Percentiles rank a stretch among this genome's conserved stretches.
Evolutionary conservation across 2,329 filamentous ascomycete genomes (phyloP).

Genomic region (Arthrinium phaeospermum): DNA sequence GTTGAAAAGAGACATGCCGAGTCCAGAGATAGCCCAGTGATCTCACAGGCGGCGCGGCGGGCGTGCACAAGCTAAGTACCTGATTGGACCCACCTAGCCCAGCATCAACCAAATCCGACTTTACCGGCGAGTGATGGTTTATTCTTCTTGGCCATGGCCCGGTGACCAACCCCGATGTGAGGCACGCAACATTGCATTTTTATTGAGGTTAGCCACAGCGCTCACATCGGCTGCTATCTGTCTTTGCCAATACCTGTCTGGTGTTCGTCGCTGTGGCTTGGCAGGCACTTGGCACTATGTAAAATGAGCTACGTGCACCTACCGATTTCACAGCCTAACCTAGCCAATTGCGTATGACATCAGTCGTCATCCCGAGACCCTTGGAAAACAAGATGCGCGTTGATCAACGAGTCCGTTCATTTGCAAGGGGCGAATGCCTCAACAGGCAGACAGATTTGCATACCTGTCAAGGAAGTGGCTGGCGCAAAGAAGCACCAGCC

Average conservation of each 20-base stretch:
- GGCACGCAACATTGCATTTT: background rate
- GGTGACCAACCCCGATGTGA: background rate
- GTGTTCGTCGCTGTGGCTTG: background rate
- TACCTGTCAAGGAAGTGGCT: background rate
- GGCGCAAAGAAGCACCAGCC: conserved; percentile 1
- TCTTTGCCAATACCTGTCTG: background rate
- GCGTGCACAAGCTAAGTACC: background rate
- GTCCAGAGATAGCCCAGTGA: background rate
- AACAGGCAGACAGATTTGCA: background rate
- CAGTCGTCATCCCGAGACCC: conserved; percentile 22
- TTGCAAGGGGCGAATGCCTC: background rate
- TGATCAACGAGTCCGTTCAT: background rate
- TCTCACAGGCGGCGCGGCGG: background rate
- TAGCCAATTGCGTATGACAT: conserved; percentile 29
- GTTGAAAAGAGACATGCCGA: background rate
- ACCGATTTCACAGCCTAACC: background rate
- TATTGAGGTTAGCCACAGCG: background rate
- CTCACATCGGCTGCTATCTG: background rate
- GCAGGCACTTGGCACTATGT: background rate
- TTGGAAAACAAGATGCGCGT: background rate
- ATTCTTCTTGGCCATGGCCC: background rate
- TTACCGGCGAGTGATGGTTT: background rate
- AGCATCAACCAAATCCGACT: background rate
- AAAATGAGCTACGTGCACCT: background rate
- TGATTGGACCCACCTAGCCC: background rate